Percentiles rank a stretch among this genome's conserved stretches.
These are phyloP conservation scores for Eragrostis curvula DNA, from an alignment of 176 grass and related monocot species.

Conservation along the genomic window DNA sequence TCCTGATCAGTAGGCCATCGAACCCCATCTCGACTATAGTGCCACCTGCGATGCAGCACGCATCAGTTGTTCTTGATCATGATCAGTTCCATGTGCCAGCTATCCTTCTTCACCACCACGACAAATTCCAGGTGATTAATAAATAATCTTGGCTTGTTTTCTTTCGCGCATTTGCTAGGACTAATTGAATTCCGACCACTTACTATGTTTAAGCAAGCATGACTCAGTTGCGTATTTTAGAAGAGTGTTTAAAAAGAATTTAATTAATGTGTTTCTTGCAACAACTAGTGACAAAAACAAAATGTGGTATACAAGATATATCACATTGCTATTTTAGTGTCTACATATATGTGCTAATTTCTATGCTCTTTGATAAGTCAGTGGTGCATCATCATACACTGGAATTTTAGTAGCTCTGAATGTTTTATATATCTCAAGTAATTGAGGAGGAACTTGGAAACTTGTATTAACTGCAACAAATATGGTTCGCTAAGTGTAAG, in stretches of 20 bases:
- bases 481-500: not conserved
- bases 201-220: not conserved
- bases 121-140: conserved; percentile 85
- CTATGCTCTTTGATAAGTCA: not conserved
- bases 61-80: conserved; percentile 68
- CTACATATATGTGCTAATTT: not conserved
- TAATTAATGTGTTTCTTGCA: no score
- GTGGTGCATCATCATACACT: not conserved
- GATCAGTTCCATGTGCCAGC: conserved; percentile 78
- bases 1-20: conserved; percentile 62
- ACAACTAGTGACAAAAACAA: no score
- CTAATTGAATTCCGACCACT: not conserved
- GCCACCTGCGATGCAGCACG: conserved; percentile 62
- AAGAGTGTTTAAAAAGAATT: not conserved
- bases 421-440: not conserved
- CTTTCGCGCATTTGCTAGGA: not conserved
- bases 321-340: not conserved
- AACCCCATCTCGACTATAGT: conserved; percentile 70
- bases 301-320: not conserved
- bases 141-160: not conserved
- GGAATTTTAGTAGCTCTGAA: not conserved
- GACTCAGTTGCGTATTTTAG: not conserved
- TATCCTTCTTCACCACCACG: conserved; percentile 74
- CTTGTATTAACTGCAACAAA: not conserved
- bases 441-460: not conserved